These are phyloP conservation scores for Neurospora hispaniola DNA, from an alignment of 495 filamentous ascomycete species.

Conservation along the genomic window DNA sequence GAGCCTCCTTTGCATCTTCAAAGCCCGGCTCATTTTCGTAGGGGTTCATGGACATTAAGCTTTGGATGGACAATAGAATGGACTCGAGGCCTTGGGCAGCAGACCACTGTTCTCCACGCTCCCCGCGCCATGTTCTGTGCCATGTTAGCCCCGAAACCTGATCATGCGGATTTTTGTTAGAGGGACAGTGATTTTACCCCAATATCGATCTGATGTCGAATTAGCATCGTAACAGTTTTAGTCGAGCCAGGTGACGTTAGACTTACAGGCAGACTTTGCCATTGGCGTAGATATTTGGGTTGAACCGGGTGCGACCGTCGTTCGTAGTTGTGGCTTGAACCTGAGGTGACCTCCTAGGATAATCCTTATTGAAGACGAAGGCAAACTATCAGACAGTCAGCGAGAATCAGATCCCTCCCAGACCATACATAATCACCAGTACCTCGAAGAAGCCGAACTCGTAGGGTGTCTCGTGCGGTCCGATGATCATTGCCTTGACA, in stretches of 20 bases:
- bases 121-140: constrained; percentile 80
- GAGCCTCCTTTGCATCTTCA: constrained; percentile 55
- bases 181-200: constrained; percentile 45
- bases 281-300: constrained; percentile 87
- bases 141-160: constrained; percentile 15
- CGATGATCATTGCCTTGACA: constrained; percentile 80
- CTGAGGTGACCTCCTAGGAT: constrained; percentile 69
- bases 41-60: constrained; percentile 84
- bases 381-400: constrained; percentile 42
- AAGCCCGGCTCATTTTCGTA: constrained; percentile 96
- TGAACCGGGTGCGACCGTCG: constrained; percentile 75
- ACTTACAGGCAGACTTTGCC: constrained; percentile 88
- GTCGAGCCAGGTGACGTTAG: not conserved
- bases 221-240: constrained; percentile 6
- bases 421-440: not conserved
- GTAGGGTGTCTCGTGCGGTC: constrained; percentile 90
- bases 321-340: constrained; percentile 81
- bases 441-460: constrained; percentile 97
- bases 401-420: not conserved
- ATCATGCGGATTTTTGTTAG: not conserved
- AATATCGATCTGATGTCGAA: constrained; percentile 64
- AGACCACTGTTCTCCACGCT: constrained; percentile 87
- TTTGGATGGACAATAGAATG: constrained; percentile 90
- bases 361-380: constrained; percentile 66
- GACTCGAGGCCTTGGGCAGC: constrained; percentile 93